Percentiles rank a stretch among this genome's conserved stretches.
phyloP scores from a whole-genome alignment of 164 flowering plant species.

The Chimonanthus salicifolius region DNA sequence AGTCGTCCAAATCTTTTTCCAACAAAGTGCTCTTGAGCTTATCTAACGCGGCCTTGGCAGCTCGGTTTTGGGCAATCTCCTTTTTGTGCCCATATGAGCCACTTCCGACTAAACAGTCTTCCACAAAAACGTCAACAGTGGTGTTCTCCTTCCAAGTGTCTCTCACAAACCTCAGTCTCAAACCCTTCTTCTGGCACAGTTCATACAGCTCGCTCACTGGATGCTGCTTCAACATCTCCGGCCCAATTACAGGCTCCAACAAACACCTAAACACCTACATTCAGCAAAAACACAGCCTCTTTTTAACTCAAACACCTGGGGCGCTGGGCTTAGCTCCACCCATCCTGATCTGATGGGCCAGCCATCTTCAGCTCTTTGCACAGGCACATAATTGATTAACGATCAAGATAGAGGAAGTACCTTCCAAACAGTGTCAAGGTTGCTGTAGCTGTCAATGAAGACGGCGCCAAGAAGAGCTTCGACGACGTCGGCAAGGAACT shows the following conservation, averaged over 20 bases:
- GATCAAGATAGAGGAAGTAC: conserved; percentile 17
- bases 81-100: conserved; percentile 30
- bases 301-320: no score
- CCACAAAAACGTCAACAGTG: conserved; percentile 24
- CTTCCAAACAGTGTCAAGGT: conserved; percentile 53
- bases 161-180: conserved; percentile 14
- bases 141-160: conserved; percentile 28
- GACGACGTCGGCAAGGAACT: conserved; percentile 57
- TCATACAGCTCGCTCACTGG: conserved; percentile 43
- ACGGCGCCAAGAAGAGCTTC: conserved; percentile 66
- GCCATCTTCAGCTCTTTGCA: no score
- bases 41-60: conserved; percentile 50
- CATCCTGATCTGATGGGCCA: no score
- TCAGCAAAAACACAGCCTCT: neutral
- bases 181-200: conserved; percentile 46
- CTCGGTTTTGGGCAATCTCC: conserved; percentile 45
- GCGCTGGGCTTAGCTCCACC: no score
- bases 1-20: no score
- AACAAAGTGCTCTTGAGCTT: conserved; percentile 13
- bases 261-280: conserved; percentile 38
- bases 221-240: conserved; percentile 26
- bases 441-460: conserved; percentile 40
- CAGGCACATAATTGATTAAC: no score
- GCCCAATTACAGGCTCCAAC: conserved; percentile 46
- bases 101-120: conserved; percentile 33